Conservation (phyloP, 2,329 filamentous ascomycete genomes). For the Chaetomium sp. region DNA sequence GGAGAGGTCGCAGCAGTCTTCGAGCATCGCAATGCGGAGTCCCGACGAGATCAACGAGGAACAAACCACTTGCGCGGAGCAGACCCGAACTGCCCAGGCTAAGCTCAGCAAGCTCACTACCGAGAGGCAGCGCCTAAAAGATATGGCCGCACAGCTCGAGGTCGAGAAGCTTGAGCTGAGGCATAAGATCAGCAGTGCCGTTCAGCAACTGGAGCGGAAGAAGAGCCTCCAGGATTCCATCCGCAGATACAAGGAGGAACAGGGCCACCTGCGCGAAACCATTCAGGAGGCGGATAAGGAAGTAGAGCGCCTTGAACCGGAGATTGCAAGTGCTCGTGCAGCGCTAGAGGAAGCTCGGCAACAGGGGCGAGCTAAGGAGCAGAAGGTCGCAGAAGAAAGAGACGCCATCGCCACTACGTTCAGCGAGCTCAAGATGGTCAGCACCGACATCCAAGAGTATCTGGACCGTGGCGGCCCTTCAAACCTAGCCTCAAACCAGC, state of each 20-base stretch:
- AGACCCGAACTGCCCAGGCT: slow-evolving; percentile 64
- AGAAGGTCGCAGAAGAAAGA: slow-evolving; percentile 69
- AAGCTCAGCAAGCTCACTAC: slow-evolving; percentile 65
- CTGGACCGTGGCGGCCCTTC: slow-evolving; percentile 71
- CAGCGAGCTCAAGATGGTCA: slow-evolving; percentile 74
- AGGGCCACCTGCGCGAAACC: slow-evolving; percentile 66
- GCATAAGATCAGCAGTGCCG: slow-evolving; percentile 70
- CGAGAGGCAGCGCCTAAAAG: slow-evolving; percentile 72
- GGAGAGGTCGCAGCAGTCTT: slow-evolving; percentile 70
- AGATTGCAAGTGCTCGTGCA: slow-evolving; percentile 73
- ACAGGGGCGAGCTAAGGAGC: slow-evolving; percentile 71
- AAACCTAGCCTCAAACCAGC: slow-evolving; percentile 69
- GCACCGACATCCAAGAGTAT: slow-evolving; percentile 79
- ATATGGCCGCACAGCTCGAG: slow-evolving; percentile 70
- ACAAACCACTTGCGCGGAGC: slow-evolving; percentile 66
- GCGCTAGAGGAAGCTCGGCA: slow-evolving; percentile 76
- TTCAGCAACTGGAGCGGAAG: slow-evolving; percentile 81
- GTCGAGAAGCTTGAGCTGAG: slow-evolving; percentile 74
- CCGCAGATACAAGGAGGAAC: slow-evolving; percentile 70
- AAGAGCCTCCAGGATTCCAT: slow-evolving; percentile 69
- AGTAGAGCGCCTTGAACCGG: slow-evolving; percentile 71
- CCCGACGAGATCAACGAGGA: slow-evolving; percentile 84
- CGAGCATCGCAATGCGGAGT: slow-evolving; percentile 64
- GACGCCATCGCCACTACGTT: slow-evolving; percentile 73
- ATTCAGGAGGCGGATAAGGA: slow-evolving; percentile 73